Evolutionary conservation across 2,329 filamentous ascomycete genomes (phyloP).

Genomic region (Plenodomus lindquistii): DNA sequence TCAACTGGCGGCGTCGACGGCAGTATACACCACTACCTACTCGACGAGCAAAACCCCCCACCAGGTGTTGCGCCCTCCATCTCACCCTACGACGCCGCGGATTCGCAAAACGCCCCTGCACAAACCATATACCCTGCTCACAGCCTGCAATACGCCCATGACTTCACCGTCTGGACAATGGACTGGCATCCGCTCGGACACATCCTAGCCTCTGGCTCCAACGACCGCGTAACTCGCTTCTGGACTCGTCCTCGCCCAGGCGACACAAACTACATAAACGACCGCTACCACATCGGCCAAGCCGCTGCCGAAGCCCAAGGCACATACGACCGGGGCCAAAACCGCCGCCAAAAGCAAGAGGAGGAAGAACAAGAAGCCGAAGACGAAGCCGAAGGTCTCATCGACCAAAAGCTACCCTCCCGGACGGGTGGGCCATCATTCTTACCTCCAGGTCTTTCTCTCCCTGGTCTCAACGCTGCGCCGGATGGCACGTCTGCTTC

Average conservation of each 20-base stretch:
- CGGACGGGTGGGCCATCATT: constrained; percentile 57
- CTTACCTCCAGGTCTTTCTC: constrained; percentile 63
- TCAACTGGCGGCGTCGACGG: constrained; percentile 91
- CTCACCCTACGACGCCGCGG: constrained; percentile 82
- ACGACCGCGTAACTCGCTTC: constrained; percentile 95
- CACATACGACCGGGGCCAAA: constrained; percentile 84
- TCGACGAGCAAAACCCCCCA: constrained; percentile 90
- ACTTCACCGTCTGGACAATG: constrained; percentile 95
- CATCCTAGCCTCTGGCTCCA: constrained; percentile 91
- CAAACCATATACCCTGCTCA: constrained; percentile 95
- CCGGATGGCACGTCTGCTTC: constrained; percentile 51
- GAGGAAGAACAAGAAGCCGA: constrained; percentile 93
- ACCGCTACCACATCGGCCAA: constrained; percentile 94
- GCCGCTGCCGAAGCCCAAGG: constrained; percentile 90
- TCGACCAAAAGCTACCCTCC: constrained; percentile 83
- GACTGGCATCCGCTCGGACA: constrained; percentile 98
- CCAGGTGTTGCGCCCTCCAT: constrained; percentile 70
- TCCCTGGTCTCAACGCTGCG: constrained; percentile 38
- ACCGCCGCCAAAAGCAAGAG: constrained; percentile 78
- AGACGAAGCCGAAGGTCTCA: constrained; percentile 88
- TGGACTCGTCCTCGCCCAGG: constrained; percentile 92
- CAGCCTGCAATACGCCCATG: constrained; percentile 82
- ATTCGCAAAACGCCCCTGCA: constrained; percentile 76
- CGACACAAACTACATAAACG: constrained; percentile 81
- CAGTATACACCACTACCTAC: constrained; percentile 88